Percentiles rank a stretch among this genome's conserved stretches.
Evolutionary conservation across 2,329 filamentous ascomycete genomes (phyloP).

Genomic region (Shiraia bambusicola): DNA sequence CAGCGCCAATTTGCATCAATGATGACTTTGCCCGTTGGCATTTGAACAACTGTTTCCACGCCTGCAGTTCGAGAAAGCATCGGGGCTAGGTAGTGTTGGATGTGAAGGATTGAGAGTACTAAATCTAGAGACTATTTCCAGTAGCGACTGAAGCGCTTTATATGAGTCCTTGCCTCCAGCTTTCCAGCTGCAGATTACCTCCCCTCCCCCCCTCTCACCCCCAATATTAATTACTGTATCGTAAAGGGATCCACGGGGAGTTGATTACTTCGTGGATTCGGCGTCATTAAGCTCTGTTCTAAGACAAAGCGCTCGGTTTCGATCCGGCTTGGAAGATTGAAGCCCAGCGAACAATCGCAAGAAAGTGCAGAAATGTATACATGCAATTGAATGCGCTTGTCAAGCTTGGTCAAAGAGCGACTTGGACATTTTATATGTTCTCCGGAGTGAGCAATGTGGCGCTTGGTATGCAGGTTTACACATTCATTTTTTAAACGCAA

Average conservation of each 20-base stretch:
- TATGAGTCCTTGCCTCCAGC: conserved; percentile 5
- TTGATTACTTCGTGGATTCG: conserved; percentile 9
- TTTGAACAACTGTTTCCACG: conserved; percentile 35
- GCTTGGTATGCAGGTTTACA: conserved; percentile 5
- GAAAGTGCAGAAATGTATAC: conserved; percentile 5
- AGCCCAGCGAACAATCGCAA: conserved; percentile 1
- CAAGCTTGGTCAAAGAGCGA: conserved; percentile 16
- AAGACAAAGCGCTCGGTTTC: conserved; percentile 19
- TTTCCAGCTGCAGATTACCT: conserved; percentile 1
- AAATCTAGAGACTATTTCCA: not conserved
- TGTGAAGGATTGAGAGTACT: conserved; percentile 3
- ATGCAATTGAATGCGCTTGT: conserved; percentile 2
- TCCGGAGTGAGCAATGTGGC: conserved; percentile 11
- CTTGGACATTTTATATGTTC: conserved; percentile 23
- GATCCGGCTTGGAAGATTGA: conserved; percentile 18
- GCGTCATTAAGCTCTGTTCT: conserved; percentile 16
- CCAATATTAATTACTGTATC: conserved; percentile 18
- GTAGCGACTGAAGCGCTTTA: conserved; percentile 7
- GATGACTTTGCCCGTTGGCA: conserved; percentile 37
- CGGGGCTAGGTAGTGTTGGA: not conserved
- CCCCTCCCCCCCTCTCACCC: no score
- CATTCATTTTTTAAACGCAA: no score
- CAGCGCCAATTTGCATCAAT: conserved; percentile 52
- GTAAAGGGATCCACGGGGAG: conserved; percentile 9
- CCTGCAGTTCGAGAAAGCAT: conserved; percentile 27